phyloP scores from a whole-genome alignment of 2,329 filamentous ascomycete species.

The Hymenoscyphus fraxineus region DNA sequence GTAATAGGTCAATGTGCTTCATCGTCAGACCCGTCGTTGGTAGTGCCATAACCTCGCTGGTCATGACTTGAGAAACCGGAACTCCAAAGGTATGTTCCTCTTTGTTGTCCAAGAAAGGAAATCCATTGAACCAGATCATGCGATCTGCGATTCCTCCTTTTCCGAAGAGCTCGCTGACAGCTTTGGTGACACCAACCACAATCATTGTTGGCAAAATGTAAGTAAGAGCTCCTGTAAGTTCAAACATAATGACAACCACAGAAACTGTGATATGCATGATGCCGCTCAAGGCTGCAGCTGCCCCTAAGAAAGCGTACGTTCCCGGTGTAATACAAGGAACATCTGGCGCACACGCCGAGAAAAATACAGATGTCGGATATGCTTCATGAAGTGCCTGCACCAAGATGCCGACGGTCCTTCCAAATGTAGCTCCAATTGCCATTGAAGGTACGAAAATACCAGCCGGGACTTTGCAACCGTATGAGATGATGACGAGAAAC shows the following conservation, averaged over 20 bases:
- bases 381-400: constrained; percentile 86
- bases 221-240: constrained; percentile 92
- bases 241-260: constrained; percentile 99
- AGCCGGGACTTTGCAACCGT: constrained; percentile 95
- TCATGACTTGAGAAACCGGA: constrained; percentile 89
- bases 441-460: constrained; percentile 98
- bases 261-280: constrained; percentile 99
- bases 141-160: constrained; percentile 95
- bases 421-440: constrained; percentile 93
- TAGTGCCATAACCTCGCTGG: constrained; percentile 67
- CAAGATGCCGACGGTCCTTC: constrained; percentile 87
- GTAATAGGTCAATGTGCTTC: constrained; percentile 69
- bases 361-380: constrained; percentile 78
- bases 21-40: constrained; percentile 72
- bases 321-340: constrained; percentile 95
- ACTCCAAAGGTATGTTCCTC: constrained; percentile 97
- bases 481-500: constrained; percentile 88
- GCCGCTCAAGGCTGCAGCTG: constrained; percentile 83
- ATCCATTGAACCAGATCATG: constrained; percentile 98
- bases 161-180: constrained; percentile 84
- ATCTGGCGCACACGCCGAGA: constrained; percentile 83
- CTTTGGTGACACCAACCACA: constrained; percentile 94
- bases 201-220: constrained; percentile 99
- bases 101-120: constrained; percentile 95
- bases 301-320: constrained; percentile 93